Conservation (phyloP, 2,329 filamentous ascomycete species). For the Aspergillus sp. region DNA sequence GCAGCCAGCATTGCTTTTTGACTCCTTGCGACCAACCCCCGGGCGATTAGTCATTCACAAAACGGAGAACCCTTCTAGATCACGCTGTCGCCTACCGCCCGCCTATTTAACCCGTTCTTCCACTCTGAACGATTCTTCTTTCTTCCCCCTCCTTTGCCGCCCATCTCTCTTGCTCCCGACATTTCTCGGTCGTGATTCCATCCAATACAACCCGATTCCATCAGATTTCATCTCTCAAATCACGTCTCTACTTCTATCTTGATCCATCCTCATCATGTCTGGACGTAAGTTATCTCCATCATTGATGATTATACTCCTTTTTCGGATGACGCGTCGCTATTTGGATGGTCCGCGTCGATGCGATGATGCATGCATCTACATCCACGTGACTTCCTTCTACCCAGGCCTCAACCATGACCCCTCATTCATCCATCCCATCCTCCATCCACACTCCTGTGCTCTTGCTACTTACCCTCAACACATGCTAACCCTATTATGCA, state of each 20-base stretch:
- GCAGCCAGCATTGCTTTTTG: slow-evolving; percentile 28
- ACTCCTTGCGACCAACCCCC: slow-evolving; percentile 27
- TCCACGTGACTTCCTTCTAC: slow-evolving; percentile 31
- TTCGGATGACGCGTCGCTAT: neutral
- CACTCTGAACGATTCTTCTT: slow-evolving; percentile 21
- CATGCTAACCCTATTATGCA: slow-evolving; percentile 46
- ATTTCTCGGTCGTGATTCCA: slow-evolving; percentile 24
- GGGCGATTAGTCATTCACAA: slow-evolving; percentile 33
- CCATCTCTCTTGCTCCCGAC: slow-evolving; percentile 15
- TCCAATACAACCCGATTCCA: slow-evolving; percentile 21
- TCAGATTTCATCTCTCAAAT: slow-evolving; percentile 19
- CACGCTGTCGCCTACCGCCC: slow-evolving; percentile 28
- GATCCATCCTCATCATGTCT: slow-evolving; percentile 39
- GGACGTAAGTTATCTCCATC: slow-evolving; percentile 42
- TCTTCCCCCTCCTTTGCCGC: slow-evolving; percentile 25
- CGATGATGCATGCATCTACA: slow-evolving; percentile 26
- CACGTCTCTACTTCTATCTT: slow-evolving; percentile 12
- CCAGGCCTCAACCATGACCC: slow-evolving; percentile 24
- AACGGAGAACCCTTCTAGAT: slow-evolving; percentile 17
- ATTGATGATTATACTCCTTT: slow-evolving; percentile 2
- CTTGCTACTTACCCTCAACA: neutral
- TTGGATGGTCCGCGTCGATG: slow-evolving; percentile 10
- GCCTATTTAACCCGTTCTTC: slow-evolving; percentile 37
- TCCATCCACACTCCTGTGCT: neutral
- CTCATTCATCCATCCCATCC: neutral